These are phyloP conservation scores for Macadamia integrifolia DNA, from an alignment of 164 flowering plant species.

Conservation along the genomic window DNA sequence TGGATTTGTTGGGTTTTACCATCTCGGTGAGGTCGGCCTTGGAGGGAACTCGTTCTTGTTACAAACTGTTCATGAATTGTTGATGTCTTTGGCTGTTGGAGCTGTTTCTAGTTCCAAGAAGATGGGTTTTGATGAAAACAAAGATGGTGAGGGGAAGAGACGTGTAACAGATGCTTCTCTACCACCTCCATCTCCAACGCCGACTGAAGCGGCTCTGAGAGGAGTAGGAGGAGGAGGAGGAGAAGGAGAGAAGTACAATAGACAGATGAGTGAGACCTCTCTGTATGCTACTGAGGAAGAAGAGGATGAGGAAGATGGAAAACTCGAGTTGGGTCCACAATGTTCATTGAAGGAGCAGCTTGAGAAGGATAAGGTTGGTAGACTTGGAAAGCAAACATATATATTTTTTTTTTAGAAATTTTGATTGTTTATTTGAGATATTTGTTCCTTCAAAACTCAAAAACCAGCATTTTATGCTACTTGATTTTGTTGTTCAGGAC, in stretches of 20 bases:
- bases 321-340: constrained; percentile 70
- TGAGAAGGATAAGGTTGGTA: constrained; percentile 73
- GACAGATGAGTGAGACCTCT: constrained; percentile 43
- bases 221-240: too few species aligned
- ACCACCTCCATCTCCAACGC: background rate
- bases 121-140: constrained; percentile 50
- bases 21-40: background rate
- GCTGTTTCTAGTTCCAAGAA: constrained; percentile 36
- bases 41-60: background rate
- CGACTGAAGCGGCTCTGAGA: constrained; percentile 23
- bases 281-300: constrained; percentile 46
- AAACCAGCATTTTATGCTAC: too few species aligned
- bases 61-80: constrained; percentile 7
- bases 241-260: constrained; percentile 16
- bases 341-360: constrained; percentile 61
- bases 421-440: background rate
- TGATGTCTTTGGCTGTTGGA: constrained; percentile 53
- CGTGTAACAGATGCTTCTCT: constrained; percentile 11
- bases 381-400: background rate
- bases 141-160: constrained; percentile 10
- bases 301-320: constrained; percentile 41
- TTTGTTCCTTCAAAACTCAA: too few species aligned
- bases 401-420: background rate
- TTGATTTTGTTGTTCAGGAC: constrained; percentile 16
- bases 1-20: background rate